Percentiles rank a stretch among this genome's conserved stretches.
phyloP scores from a whole-genome alignment of 2,329 filamentous ascomycete genomes.

The Fusarium pseudocircinatum region DNA sequence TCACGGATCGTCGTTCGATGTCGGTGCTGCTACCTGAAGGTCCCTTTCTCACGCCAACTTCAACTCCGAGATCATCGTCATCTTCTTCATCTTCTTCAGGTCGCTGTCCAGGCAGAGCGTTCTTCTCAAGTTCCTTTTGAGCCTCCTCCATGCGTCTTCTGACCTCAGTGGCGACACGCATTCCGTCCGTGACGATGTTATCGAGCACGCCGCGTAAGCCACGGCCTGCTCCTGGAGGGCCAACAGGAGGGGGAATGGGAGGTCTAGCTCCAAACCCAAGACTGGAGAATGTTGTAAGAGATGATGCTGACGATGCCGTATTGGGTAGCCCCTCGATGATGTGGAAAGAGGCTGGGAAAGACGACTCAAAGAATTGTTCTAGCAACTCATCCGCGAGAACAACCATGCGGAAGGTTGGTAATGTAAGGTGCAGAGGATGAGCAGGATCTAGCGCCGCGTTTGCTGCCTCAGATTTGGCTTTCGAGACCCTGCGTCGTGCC shows the following conservation, averaged over 20 bases:
- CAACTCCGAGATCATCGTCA: constrained; percentile 62
- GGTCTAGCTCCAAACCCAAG: constrained; percentile 64
- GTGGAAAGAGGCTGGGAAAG: constrained; percentile 92
- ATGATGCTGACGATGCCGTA: constrained; percentile 57
- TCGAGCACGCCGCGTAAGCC: constrained; percentile 92
- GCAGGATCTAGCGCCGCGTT: constrained; percentile 93
- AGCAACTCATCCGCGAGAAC: constrained; percentile 94
- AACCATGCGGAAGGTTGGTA: constrained; percentile 98
- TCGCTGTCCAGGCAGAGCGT: constrained; percentile 70
- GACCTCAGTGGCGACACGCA: constrained; percentile 94
- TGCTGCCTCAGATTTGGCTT: constrained; percentile 77
- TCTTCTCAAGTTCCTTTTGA: constrained; percentile 88
- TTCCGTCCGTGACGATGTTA: constrained; percentile 97
- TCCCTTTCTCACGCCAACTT: constrained; percentile 53
- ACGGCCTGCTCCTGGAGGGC: constrained; percentile 64
- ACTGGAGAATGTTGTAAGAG: constrained; percentile 87
- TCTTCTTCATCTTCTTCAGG: constrained; percentile 79
- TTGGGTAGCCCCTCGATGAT: constrained; percentile 72
- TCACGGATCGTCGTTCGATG: constrained; percentile 70
- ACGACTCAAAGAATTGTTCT: constrained; percentile 97
- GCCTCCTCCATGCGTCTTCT: constrained; percentile 94
- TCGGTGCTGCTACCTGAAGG: constrained; percentile 57
- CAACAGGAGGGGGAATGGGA: constrained; percentile 51
- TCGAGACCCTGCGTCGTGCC: constrained; percentile 58
- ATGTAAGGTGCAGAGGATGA: constrained; percentile 92